These are phyloP conservation scores for Malassezia caprae DNA, from an alignment of 1,284 basidiomycete genomes.

Conservation along the genomic window DNA sequence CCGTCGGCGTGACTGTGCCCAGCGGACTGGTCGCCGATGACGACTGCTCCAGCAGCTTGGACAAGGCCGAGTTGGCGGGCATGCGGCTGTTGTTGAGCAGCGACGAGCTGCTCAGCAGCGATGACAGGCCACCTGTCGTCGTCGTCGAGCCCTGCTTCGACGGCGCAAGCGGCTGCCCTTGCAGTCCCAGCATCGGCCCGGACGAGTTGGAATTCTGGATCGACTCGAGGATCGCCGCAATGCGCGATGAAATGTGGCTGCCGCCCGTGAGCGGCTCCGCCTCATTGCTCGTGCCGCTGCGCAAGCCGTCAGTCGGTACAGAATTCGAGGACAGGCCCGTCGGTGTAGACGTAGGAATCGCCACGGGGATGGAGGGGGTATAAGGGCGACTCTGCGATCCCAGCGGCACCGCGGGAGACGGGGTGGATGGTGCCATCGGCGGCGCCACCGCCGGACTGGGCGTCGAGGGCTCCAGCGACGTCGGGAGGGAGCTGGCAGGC, in stretches of 20 bases:
- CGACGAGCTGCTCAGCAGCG: constrained; percentile 7
- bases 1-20: neutral
- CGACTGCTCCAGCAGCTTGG: constrained; percentile 10
- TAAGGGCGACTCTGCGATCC: constrained; percentile 3
- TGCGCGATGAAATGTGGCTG: constrained; percentile 15
- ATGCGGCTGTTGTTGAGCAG: neutral
- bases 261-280: neutral
- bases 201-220: constrained; percentile 11
- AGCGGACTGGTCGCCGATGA: neutral
- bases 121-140: constrained; percentile 1
- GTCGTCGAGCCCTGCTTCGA: constrained; percentile 4
- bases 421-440: neutral
- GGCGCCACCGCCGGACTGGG: neutral
- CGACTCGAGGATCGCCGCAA: constrained; percentile 18
- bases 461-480: neutral
- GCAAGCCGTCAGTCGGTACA: neutral
- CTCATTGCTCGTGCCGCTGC: neutral
- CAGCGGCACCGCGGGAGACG: neutral
- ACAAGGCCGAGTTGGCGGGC: constrained; percentile 12
- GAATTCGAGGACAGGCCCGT: neutral
- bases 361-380: constrained; percentile 18
- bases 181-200: constrained; percentile 15
- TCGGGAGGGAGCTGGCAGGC: neutral
- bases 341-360: neutral
- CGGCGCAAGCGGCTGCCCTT: constrained; percentile 16